These are phyloP conservation scores for Mariannaea sp. DNA, from an alignment of 2,329 filamentous ascomycete genomes.

Conservation along the genomic window DNA sequence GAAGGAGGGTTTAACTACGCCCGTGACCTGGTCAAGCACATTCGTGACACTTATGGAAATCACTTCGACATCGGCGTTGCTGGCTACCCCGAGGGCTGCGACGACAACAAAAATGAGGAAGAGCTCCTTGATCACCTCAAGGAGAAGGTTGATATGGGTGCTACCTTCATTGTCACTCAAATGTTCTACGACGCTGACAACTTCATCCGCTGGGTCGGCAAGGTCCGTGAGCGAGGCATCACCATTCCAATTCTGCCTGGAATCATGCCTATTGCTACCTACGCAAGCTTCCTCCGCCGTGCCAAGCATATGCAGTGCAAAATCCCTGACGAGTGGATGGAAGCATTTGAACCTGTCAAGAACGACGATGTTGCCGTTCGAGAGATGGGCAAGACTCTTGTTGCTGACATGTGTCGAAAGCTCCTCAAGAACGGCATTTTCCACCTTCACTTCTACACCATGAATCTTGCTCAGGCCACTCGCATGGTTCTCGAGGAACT, in stretches of 20 bases:
- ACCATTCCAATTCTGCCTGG: slow-evolving; percentile 81
- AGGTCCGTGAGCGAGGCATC: slow-evolving; percentile 84
- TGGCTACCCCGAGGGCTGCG: slow-evolving; percentile 93
- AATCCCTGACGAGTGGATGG: slow-evolving; percentile 80
- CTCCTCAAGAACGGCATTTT: slow-evolving; percentile 81
- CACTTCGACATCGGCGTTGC: slow-evolving; percentile 97
- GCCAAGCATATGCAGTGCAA: slow-evolving; percentile 90
- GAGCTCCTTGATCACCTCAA: slow-evolving; percentile 88
- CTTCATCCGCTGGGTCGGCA: slow-evolving; percentile 88
- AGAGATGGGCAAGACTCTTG: slow-evolving; percentile 83
- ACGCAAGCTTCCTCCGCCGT: slow-evolving; percentile 87
- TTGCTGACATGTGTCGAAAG: slow-evolving; percentile 88
- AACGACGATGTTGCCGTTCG: slow-evolving; percentile 94
- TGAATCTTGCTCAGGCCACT: slow-evolving; percentile 96
- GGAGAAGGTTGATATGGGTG: slow-evolving; percentile 94
- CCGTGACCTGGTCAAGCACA: slow-evolving; percentile 85
- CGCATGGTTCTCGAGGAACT: slow-evolving; percentile 93
- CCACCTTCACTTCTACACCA: slow-evolving; percentile 98
- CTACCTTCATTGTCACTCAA: slow-evolving; percentile 93
- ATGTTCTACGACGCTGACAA: slow-evolving; percentile 99
- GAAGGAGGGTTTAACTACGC: slow-evolving; percentile 91
- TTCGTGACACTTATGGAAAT: slow-evolving; percentile 69
- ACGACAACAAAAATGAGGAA: slow-evolving; percentile 89
- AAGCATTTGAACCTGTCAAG: slow-evolving; percentile 87
- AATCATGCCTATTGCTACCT: slow-evolving; percentile 90